Conservation (phyloP, 2,329 filamentous ascomycete genomes). For the Hymenoscyphus linearis region DNA sequence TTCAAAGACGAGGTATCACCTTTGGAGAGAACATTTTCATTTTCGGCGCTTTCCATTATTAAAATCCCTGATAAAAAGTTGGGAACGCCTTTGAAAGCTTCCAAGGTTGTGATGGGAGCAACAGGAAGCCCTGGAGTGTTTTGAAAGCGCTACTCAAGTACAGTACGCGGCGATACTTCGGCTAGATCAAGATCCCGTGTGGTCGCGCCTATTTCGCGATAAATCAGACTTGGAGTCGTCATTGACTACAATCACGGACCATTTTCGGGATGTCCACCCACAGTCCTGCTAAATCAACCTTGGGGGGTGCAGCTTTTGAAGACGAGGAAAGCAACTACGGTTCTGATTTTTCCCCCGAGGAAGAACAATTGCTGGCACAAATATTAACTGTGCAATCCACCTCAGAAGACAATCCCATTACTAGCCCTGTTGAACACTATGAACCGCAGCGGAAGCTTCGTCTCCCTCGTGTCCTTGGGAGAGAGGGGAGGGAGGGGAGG, state of each 20-base stretch:
- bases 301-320: not conserved
- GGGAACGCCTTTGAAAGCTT: not conserved
- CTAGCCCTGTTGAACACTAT: constrained; percentile 31
- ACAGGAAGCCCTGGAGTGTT: not conserved
- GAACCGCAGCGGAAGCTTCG: constrained; percentile 30
- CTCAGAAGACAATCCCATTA: constrained; percentile 26
- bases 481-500: constrained; percentile 33
- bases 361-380: constrained; percentile 47
- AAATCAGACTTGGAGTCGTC: not conserved
- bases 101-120: no score
- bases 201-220: not conserved
- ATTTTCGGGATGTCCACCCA: not conserved
- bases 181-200: not conserved
- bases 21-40: no score
- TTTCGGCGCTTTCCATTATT: no score
- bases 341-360: constrained; percentile 54
- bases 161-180: not conserved
- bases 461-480: constrained; percentile 38
- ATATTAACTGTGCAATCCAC: constrained; percentile 40
- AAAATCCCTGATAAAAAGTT: no score
- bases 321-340: constrained; percentile 52
- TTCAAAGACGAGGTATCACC: no score
- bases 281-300: constrained; percentile 13
- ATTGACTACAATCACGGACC: not conserved
- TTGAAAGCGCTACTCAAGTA: not conserved